Base-by-base conservation (phyloP, 2,329 filamentous ascomycete genomes). In the Tympanopsis confertula region DNA sequence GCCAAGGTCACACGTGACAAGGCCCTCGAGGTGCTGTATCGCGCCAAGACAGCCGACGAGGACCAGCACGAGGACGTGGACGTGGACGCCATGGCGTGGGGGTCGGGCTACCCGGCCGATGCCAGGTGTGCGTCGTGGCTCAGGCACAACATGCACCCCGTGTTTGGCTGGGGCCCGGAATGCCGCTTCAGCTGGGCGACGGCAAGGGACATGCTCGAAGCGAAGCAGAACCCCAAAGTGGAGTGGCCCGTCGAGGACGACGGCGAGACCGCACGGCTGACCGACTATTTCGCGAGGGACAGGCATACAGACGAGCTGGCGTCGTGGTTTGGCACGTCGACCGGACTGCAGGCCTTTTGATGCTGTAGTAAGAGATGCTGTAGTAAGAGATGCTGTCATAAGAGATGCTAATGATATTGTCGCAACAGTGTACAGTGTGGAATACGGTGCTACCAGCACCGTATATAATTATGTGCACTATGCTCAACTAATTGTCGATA, bases 111-210 rank as follows among this genome's bases (percentile, higher is more conserved):
- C 55, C 91, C 91, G 1, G 86, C 83, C 1, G 91, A 98, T 59
- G 78, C 70, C 15, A 74, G 83, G 43, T 94, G 87, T 49, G 75
- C 82, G 2, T 58, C 62, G 17, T 98, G 91, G 89, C 56, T 98
- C 53, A 84, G 78, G 61, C 65, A 63, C 28, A 91, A 89, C 46
- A 89, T 95, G 79, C 81, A 98, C 52, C 85, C 86, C 3, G 63
- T 96, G 1, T 98, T 96, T 63, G 91, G 91, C 13, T 98, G 91
- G 89, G 88, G 89, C 0, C 74, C 74, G 18, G 88, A 96, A 60
- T 93, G 86, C 55, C 71, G 91, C 4, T 96, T 95, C 53, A 94
- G 87, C 52, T 98, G 91, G 91, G 84, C 83, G 0, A 96, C 91
- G 1, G 84, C 84, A 2, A 95, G 93, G 62, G 88, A 96, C 52